Evolutionary conservation across 805 yeast genomes (phyloP), one percentile per base, ranked within the genome.

Genomic region (Teunomyces atbi): DNA sequence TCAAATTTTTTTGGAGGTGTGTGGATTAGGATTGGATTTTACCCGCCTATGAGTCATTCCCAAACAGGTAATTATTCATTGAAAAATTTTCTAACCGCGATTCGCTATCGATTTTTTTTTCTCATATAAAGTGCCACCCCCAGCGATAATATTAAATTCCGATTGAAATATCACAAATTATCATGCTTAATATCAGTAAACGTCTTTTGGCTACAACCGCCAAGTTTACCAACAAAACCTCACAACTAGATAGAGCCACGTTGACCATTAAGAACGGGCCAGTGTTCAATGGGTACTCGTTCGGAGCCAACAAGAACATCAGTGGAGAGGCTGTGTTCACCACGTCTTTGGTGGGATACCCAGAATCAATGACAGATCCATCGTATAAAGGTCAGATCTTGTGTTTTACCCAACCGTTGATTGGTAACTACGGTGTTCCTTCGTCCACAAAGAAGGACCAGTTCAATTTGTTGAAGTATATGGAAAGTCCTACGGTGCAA

Each of bases 281-380:
- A 16, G 84, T 89, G 27, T 89, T 89, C 74, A 82, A 80, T 59
- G 99, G 99, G 35, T 85, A 82, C 65, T 92, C 98, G 0, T 95
- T 94, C 62, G 99, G 99, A 61, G 96, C 98, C 36, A 83, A 89
- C 66, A 86, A 85, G 55, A 89, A 91, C 53, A 82, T 89, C 51
- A 84, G 95, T 49, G 99, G 99, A 53, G 99, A 94, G 69, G 96
- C 97, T 26, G 99, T 95, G 38, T 94, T 94, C 75, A 89, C 97
- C 41, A 95, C 99, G 28, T 94, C 97, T 6, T 77, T 95, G 67
- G 99, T 94, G 10, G 99, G 99, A 15, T 94, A 94, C 69, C 98
- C 99, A 13, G 99, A 94, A 69, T 88, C 97, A 6, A 90, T 94
- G 95, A 94, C 99, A 18, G 99, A 94, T 68, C 99, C 99, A 32